Evolutionary conservation across 2,329 filamentous ascomycete species (phyloP).

Genomic region (Penicillium expansum): DNA sequence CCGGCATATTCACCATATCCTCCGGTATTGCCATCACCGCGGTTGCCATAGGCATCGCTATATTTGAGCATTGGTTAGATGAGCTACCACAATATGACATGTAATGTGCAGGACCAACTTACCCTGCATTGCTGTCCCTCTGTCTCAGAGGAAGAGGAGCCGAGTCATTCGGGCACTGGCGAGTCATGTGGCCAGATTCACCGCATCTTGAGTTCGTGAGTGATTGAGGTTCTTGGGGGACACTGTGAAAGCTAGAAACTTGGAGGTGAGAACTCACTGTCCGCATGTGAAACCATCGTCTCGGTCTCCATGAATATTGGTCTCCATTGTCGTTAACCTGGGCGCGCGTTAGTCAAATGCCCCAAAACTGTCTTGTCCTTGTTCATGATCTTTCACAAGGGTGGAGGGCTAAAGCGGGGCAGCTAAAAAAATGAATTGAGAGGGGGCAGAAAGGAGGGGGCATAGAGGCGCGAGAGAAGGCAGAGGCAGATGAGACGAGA

Average conservation of each 20-base stretch:
- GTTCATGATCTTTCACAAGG: neutral
- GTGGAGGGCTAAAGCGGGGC: neutral
- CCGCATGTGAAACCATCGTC: slow-evolving; percentile 5
- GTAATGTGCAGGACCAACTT: slow-evolving; percentile 30
- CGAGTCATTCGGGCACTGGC: slow-evolving; percentile 42
- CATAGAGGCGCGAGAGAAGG: neutral
- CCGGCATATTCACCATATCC: neutral
- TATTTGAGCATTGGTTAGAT: neutral
- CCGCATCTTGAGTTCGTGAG: slow-evolving; percentile 32
- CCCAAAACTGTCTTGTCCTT: too few relatives aligned
- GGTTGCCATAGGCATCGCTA: neutral
- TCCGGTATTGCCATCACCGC: neutral
- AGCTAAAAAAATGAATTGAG: too few relatives aligned
- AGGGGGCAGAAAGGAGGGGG: neutral
- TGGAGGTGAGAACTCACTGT: slow-evolving; percentile 31
- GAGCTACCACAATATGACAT: neutral
- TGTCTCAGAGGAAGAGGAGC: slow-evolving; percentile 5
- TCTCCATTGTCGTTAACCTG: neutral
- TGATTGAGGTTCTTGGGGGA: neutral
- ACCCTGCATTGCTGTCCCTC: slow-evolving; percentile 15
- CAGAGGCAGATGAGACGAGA: neutral
- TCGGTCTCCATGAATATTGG: neutral
- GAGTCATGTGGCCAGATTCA: slow-evolving; percentile 37
- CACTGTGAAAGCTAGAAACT: neutral
- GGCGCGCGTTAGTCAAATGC: neutral